phyloP scores from a whole-genome alignment of 805 yeast species.

The Metschnikowia sp. region DNA sequence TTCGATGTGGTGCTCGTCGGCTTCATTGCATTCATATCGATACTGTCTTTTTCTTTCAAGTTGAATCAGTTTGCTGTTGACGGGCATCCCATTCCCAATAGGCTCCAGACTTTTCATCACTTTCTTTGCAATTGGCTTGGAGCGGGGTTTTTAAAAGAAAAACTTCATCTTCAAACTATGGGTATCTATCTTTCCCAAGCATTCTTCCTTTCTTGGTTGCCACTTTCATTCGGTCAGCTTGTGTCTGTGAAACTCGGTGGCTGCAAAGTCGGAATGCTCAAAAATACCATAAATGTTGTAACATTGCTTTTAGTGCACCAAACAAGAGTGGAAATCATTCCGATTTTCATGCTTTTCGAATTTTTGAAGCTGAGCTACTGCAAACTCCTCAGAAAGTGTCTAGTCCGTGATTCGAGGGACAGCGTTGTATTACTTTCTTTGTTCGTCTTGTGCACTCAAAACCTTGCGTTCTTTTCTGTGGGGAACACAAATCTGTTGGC shows the following conservation, averaged over 20 bases:
- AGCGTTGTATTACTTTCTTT: conserved; percentile 24
- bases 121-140: conserved; percentile 32
- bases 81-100: conserved; percentile 50
- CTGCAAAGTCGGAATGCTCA: conserved; percentile 5
- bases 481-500: conserved; percentile 94
- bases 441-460: conserved; percentile 56
- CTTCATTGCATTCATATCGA: conserved; percentile 42
- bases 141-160: conserved; percentile 11
- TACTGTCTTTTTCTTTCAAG: conserved; percentile 53
- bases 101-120: conserved; percentile 23
- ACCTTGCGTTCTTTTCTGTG: conserved; percentile 75
- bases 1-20: conserved; percentile 41
- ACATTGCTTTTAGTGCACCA: conserved; percentile 52
- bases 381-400: conserved; percentile 3
- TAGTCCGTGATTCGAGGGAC: conserved; percentile 17
- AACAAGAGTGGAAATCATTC: conserved; percentile 52
- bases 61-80: conserved; percentile 49
- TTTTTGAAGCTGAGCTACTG: conserved; percentile 22
- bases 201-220: conserved; percentile 24
- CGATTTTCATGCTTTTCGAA: conserved; percentile 44
- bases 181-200: conserved; percentile 26
- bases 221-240: conserved; percentile 29
- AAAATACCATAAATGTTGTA: conserved; percentile 33
- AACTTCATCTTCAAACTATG: conserved; percentile 21
- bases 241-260: neutral